Conservation (phyloP, 441 rosid genomes). For the Cnidoscolus chayamansa region DNA sequence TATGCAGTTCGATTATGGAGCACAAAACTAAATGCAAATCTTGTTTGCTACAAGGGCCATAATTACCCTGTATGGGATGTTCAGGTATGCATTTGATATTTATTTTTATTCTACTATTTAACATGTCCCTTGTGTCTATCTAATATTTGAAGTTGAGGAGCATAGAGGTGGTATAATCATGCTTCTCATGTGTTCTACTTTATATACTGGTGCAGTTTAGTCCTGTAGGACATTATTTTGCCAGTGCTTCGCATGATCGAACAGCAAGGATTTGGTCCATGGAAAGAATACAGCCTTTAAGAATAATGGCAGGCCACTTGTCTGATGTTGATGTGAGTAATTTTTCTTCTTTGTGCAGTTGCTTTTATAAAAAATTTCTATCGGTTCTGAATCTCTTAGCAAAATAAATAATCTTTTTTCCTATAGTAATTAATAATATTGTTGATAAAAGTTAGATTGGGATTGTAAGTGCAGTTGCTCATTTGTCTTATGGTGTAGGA, state of each 20-base stretch:
- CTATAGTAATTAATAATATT: neutral
- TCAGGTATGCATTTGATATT: conserved; percentile 51
- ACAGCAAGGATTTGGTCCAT: conserved; percentile 94
- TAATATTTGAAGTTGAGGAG: neutral
- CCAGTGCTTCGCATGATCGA: conserved; percentile 95
- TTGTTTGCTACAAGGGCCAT: conserved; percentile 98
- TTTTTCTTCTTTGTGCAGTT: conserved; percentile 2
- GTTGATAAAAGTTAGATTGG: neutral
- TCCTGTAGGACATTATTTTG: conserved; percentile 94
- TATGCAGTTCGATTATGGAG: conserved; percentile 88
- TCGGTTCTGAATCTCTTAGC: neutral
- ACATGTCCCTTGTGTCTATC: neutral
- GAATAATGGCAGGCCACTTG: conserved; percentile 96
- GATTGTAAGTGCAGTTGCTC: neutral
- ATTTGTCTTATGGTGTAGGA: neutral
- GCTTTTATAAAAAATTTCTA: neutral
- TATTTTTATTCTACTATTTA: neutral
- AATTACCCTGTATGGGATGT: conserved; percentile 99
- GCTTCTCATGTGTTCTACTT: conserved; percentile 12
- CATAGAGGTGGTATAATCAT: neutral
- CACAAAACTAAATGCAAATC: conserved; percentile 87
- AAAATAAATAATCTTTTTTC: neutral
- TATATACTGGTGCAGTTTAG: conserved; percentile 74
- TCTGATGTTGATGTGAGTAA: conserved; percentile 93
- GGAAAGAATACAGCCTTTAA: conserved; percentile 89